Percentiles rank a stretch among this genome's conserved stretches.
Conservation (phyloP, 2,329 filamentous ascomycete species). For the Aspergillus hortae region DNA sequence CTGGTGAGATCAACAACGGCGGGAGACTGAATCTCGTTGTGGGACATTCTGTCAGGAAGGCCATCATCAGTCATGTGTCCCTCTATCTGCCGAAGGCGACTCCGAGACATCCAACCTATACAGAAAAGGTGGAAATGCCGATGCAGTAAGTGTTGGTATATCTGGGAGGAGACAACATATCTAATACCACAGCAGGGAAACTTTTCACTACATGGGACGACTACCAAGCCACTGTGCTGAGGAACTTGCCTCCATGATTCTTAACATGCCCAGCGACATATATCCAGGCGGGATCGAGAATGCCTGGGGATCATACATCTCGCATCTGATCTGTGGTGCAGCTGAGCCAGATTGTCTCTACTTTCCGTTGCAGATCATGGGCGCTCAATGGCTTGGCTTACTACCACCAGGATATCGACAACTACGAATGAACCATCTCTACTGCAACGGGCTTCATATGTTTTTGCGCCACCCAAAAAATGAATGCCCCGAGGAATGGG, state of each 20-base stretch:
- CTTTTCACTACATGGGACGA: no score
- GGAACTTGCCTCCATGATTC: neutral
- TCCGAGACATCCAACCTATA: neutral
- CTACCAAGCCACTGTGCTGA: neutral
- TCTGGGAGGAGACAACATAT: neutral
- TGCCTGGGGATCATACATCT: slow-evolving; percentile 12
- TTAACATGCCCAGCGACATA: slow-evolving; percentile 8
- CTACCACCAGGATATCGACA: slow-evolving; percentile 11
- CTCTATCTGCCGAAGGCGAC: neutral
- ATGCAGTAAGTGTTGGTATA: neutral
- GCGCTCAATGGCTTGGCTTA: slow-evolving; percentile 8
- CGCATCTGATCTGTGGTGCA: neutral
- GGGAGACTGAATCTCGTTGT: neutral
- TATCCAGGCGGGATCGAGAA: slow-evolving; percentile 11
- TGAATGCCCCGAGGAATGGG: slow-evolving; percentile 14
- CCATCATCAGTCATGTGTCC: neutral
- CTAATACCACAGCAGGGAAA: neutral
- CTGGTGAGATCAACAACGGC: no score
- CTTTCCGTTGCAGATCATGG: no score
- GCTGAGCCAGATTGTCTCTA: no score
- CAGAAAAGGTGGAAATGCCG: neutral
- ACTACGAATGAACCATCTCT: slow-evolving; percentile 4
- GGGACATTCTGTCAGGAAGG: neutral
- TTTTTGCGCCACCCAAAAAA: slow-evolving; percentile 10
- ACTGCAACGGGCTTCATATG: slow-evolving; percentile 7